Percentiles rank a stretch among this genome's conserved stretches.
Evolutionary conservation across 768 basidiomycete species (phyloP).

Genomic region (Piloderma croceum): DNA sequence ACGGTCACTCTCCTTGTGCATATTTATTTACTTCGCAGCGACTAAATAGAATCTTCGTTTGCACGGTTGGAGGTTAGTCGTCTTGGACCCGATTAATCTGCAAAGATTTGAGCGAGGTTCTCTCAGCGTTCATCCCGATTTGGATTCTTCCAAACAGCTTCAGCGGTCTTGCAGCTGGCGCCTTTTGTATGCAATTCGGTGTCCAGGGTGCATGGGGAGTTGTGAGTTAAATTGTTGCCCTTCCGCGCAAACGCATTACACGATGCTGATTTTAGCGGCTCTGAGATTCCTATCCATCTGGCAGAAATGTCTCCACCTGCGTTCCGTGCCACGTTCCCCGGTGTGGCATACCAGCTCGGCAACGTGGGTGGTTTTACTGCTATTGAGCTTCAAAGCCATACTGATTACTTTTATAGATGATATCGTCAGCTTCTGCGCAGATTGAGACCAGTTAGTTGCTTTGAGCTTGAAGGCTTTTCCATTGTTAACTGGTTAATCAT

Average conservation of each 20-base stretch:
- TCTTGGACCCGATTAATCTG: too few species aligned
- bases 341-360: slow-evolving; percentile 79
- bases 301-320: slow-evolving; percentile 83
- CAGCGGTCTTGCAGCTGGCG: slow-evolving; percentile 67
- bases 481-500: slow-evolving; percentile 30
- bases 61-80: slow-evolving; percentile 42
- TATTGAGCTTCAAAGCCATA: too few species aligned
- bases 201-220: slow-evolving; percentile 92
- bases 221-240: slow-evolving; percentile 36
- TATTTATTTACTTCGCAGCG: not conserved
- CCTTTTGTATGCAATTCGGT: slow-evolving; percentile 82
- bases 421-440: slow-evolving; percentile 70
- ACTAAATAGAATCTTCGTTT: slow-evolving; percentile 42
- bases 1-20: slow-evolving; percentile 6
- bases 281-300: slow-evolving; percentile 74
- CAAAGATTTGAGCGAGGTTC: too few species aligned
- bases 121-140: slow-evolving; percentile 55
- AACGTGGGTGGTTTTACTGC: too few species aligned
- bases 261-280: too few species aligned
- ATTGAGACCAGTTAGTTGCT: slow-evolving; percentile 62
- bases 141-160: slow-evolving; percentile 81
- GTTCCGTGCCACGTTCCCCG: slow-evolving; percentile 84
- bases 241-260: slow-evolving; percentile 4
- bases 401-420: slow-evolving; percentile 37
- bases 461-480: too few species aligned